phyloP scores from a whole-genome alignment of 495 filamentous ascomycete species.

The Tuber aestivum region DNA sequence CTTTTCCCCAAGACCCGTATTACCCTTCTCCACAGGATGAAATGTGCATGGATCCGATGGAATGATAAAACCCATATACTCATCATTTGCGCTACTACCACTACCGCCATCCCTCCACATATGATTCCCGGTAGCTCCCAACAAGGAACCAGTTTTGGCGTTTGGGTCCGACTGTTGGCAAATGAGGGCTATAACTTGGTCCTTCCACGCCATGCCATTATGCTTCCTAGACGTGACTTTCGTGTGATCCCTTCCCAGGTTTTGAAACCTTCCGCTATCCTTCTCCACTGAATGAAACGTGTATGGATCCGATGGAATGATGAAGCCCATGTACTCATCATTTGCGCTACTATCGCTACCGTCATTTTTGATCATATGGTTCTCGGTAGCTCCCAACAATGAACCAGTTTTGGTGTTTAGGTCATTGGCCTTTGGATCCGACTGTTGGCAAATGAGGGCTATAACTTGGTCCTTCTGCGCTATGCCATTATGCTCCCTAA shows the following conservation, averaged over 20 bases:
- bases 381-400: not conserved
- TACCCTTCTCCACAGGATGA: not conserved
- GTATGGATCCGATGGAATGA: not conserved
- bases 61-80: not conserved
- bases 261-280: not conserved
- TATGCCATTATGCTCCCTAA: not conserved
- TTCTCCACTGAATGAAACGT: not conserved
- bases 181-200: not conserved
- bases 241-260: not conserved
- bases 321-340: not conserved
- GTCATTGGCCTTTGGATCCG: no score
- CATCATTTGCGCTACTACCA: not conserved
- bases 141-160: not conserved
- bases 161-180: not conserved
- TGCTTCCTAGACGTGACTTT: not conserved
- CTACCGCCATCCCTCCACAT: not conserved
- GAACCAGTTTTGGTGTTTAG: not conserved
- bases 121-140: not conserved
- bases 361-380: not conserved
- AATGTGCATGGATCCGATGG: not conserved
- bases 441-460: not conserved
- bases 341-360: not conserved
- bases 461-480: not conserved
- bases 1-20: not conserved
- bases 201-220: not conserved